Percentiles rank a stretch among this genome's conserved stretches.
Evolutionary conservation across 805 yeast genomes (phyloP).

Genomic region (Hanseniaspora pseudoguilliermondii): DNA sequence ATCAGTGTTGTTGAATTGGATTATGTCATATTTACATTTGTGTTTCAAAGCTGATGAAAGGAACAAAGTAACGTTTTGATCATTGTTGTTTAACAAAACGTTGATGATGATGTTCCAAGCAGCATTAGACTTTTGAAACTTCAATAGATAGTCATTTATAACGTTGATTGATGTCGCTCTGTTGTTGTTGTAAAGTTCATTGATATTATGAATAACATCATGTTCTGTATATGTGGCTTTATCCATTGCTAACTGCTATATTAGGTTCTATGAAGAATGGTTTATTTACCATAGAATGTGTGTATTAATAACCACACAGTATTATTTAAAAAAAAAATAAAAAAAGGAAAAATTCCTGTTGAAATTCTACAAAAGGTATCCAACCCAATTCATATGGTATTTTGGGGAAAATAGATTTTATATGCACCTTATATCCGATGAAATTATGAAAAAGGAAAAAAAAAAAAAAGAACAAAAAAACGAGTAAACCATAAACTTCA

Average conservation of each 20-base stretch:
- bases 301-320: no score
- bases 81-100: slow-evolving; percentile 29
- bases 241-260: neutral
- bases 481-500: no score
- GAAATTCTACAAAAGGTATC: no score
- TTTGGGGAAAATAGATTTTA: no score
- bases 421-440: neutral
- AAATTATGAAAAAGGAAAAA: no score
- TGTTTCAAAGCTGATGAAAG: slow-evolving; percentile 85
- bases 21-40: slow-evolving; percentile 69
- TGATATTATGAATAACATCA: neutral
- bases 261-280: no score
- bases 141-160: slow-evolving; percentile 49
- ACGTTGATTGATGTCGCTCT: slow-evolving; percentile 27
- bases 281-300: no score
- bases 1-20: slow-evolving; percentile 44
- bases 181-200: neutral
- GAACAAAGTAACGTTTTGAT: slow-evolving; percentile 50
- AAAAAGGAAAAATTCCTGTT: neutral
- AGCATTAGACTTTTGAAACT: slow-evolving; percentile 66
- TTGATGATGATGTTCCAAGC: slow-evolving; percentile 69
- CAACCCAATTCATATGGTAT: no score
- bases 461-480: no score
- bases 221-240: neutral
- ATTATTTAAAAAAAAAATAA: no score